A percentile compares a stretch with the other conserved stretches of the same genome.
phyloP scores from a whole-genome alignment of 257 asterid genomes.

The Haberlea rhodopensis region DNA sequence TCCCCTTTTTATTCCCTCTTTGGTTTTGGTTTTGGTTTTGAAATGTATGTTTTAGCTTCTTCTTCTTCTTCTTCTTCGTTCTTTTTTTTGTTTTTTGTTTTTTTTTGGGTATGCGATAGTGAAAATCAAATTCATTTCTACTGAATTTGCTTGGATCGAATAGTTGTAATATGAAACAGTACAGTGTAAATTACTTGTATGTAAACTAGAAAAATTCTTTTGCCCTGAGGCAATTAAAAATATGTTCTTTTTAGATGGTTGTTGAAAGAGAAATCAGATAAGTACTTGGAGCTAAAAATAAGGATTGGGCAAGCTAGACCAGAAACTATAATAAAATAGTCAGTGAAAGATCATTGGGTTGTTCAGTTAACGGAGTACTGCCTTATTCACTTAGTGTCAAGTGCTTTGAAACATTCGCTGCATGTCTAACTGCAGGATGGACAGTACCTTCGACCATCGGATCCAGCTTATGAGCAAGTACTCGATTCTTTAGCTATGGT shows the following conservation, averaged over 20 bases:
- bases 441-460: constrained; percentile 98
- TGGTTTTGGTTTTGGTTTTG: neutral
- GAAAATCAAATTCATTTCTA: constrained; percentile 1
- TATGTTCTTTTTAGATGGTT: constrained; percentile 20
- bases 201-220: too few relatives aligned
- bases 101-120: neutral
- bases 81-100: too few relatives aligned
- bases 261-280: neutral
- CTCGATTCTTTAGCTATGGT: constrained; percentile 98
- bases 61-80: too few relatives aligned
- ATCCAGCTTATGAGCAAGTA: constrained; percentile 99
- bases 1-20: neutral
- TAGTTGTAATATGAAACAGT: constrained; percentile 14
- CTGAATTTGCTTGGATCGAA: neutral
- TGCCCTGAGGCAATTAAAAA: neutral
- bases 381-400: neutral
- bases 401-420: constrained; percentile 14
- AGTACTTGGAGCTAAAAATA: neutral
- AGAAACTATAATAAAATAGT: constrained; percentile 13
- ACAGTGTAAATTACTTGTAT: neutral
- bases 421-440: constrained; percentile 70
- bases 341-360: constrained; percentile 2
- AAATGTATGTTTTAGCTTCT: constrained; percentile 11
- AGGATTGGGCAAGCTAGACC: neutral
- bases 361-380: too few relatives aligned